phyloP scores from a whole-genome alignment of 306 rosid genomes.

The Malus sylvestris region DNA sequence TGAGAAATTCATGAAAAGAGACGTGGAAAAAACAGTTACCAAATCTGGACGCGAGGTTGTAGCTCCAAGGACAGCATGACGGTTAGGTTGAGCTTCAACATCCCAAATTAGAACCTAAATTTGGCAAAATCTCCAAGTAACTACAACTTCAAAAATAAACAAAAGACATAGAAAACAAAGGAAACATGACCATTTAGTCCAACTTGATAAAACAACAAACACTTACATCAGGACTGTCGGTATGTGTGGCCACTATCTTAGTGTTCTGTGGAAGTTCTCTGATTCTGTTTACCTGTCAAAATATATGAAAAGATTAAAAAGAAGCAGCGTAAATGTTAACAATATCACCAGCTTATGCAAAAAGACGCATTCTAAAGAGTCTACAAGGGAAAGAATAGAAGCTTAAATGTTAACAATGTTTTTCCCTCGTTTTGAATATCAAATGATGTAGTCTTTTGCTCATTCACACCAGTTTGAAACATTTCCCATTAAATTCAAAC shows the following conservation, averaged over 20 bases:
- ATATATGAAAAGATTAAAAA: neutral
- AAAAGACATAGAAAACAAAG: neutral
- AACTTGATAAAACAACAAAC: neutral
- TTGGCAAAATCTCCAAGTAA: neutral
- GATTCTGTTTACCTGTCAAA: slow-evolving; percentile 81
- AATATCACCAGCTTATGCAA: neutral
- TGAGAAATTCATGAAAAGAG: neutral
- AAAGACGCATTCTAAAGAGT: neutral
- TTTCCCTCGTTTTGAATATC: neutral
- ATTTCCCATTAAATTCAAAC: neutral
- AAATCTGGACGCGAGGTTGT: slow-evolving; percentile 92
- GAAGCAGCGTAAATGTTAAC: neutral
- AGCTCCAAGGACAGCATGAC: slow-evolving; percentile 97
- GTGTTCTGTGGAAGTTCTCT: slow-evolving; percentile 93
- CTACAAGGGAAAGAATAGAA: too few relatives aligned
- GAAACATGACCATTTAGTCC: neutral
- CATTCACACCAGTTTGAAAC: neutral
- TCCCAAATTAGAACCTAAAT: slow-evolving; percentile 95
- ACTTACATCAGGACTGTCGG: slow-evolving; percentile 95
- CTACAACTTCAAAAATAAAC: neutral
- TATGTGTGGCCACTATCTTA: slow-evolving; percentile 93
- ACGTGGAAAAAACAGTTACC: slow-evolving; percentile 28
- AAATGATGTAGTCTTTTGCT: neutral
- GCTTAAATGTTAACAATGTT: too few relatives aligned
- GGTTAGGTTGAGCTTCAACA: slow-evolving; percentile 92